These are phyloP conservation scores for Penicillium corylophilum DNA, from an alignment of 2,329 filamentous ascomycete genomes.

Conservation along the genomic window DNA sequence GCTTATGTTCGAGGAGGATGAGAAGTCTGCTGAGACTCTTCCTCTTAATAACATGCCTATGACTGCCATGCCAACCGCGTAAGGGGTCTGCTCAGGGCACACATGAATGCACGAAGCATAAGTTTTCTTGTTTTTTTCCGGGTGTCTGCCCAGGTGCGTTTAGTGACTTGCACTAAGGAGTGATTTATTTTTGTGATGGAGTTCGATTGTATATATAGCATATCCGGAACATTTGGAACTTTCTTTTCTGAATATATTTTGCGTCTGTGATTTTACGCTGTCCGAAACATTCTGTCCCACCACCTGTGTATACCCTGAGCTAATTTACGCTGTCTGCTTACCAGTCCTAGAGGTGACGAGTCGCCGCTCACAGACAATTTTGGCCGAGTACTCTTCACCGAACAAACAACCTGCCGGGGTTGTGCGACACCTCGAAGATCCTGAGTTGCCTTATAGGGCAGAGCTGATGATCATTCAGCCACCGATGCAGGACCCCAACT, in stretches of 20 bases:
- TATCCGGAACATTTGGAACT: not conserved
- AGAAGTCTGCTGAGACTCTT: conserved; percentile 31
- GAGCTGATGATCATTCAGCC: not conserved
- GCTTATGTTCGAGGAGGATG: conserved; percentile 47
- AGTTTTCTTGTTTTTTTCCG: not conserved
- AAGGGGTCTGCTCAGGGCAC: not conserved
- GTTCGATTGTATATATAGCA: not conserved
- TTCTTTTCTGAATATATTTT: not conserved
- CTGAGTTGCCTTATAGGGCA: not conserved
- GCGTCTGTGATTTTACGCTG: not conserved
- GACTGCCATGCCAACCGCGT: conserved; percentile 13
- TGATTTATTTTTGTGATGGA: not conserved
- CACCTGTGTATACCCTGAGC: too few relatives aligned
- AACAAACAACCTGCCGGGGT: too few relatives aligned
- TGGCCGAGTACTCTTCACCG: too few relatives aligned
- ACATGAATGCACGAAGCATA: not conserved
- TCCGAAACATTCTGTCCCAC: not conserved
- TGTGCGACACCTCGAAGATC: too few relatives aligned
- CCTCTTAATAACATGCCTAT: conserved; percentile 29
- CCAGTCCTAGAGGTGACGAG: too few relatives aligned
- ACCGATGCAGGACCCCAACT: not conserved
- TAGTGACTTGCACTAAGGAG: not conserved
- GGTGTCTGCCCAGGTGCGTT: not conserved
- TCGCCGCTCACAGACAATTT: too few relatives aligned
- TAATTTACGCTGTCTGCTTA: too few relatives aligned